phyloP scores from a whole-genome alignment of 1,139 yeast species.

The Zygoascus hellenicus region DNA sequence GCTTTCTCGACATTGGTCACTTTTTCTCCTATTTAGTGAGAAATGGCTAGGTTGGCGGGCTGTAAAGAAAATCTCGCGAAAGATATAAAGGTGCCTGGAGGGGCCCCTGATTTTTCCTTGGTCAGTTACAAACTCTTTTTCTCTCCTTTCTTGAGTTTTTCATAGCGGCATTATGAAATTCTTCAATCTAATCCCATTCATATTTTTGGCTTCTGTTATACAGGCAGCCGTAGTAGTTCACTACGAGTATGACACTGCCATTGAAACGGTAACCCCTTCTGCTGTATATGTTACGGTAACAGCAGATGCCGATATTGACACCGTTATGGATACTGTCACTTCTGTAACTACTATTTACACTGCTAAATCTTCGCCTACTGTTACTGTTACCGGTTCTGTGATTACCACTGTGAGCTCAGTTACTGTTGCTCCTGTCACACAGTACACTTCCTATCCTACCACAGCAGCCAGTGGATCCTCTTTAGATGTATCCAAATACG shows the following conservation, averaged over 20 bases:
- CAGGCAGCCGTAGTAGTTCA: conserved; percentile 15
- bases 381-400: conserved; percentile 24
- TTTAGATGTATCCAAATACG: conserved; percentile 25
- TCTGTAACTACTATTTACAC: conserved; percentile 28
- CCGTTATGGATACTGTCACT: conserved; percentile 28
- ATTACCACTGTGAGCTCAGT: conserved; percentile 27
- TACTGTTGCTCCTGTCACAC: conserved; percentile 30
- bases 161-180: too few species aligned
- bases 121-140: too few species aligned
- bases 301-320: conserved; percentile 17
- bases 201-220: neutral
- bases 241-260: conserved; percentile 15
- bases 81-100: too few species aligned
- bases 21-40: too few species aligned
- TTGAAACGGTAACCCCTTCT: conserved; percentile 21
- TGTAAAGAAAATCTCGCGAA: too few species aligned
- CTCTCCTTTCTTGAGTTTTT: too few species aligned
- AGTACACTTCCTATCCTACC: conserved; percentile 23
- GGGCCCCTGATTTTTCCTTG: too few species aligned
- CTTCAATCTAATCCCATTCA: too few species aligned
- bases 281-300: conserved; percentile 23
- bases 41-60: too few species aligned
- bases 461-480: conserved; percentile 21
- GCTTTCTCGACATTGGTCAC: too few species aligned
- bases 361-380: conserved; percentile 27